A percentile compares a stretch with the other conserved stretches of the same genome.
Conservation (phyloP, 225 moss, liverwort and hornwort species). For the Rhytidiadelphus loreus region DNA sequence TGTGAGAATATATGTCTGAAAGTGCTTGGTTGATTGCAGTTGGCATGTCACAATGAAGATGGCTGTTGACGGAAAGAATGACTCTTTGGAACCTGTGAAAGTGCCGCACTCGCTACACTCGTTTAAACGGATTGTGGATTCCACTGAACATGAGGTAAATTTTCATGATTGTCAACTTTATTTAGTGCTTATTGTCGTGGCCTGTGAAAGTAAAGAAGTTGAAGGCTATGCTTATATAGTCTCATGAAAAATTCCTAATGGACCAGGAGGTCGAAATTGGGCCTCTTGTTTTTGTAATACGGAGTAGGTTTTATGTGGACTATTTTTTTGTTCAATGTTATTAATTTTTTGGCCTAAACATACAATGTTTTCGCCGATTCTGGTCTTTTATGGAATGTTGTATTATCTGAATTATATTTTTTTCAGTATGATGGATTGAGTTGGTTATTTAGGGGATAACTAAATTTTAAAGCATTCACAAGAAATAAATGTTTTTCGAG, state of each 20-base stretch:
- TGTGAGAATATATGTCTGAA: not conserved
- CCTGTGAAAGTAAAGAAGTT: not conserved
- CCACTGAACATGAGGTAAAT: conserved; percentile 25
- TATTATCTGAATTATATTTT: not conserved
- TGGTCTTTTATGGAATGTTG: no score
- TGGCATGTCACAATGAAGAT: conserved; percentile 82
- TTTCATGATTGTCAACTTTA: not conserved
- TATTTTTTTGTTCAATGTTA: not conserved
- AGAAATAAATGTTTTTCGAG: not conserved
- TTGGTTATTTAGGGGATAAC: not conserved
- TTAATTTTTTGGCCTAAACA: not conserved
- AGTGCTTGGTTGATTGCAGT: conserved; percentile 21
- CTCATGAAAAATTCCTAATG: not conserved
- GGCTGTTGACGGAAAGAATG: conserved; percentile 37
- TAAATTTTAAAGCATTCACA: not conserved
- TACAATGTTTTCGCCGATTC: not conserved
- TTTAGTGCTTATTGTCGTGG: not conserved
- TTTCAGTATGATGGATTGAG: not conserved
- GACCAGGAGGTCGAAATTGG: not conserved
- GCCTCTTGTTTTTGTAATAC: not conserved
- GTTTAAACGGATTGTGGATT: conserved; percentile 34
- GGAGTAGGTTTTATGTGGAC: not conserved
- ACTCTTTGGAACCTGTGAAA: conserved; percentile 38
- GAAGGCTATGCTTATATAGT: not conserved
- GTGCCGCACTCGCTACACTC: conserved; percentile 40